Evolutionary conservation across 148 eudicot species (phyloP).

Genomic region (Camellia sinensis): DNA sequence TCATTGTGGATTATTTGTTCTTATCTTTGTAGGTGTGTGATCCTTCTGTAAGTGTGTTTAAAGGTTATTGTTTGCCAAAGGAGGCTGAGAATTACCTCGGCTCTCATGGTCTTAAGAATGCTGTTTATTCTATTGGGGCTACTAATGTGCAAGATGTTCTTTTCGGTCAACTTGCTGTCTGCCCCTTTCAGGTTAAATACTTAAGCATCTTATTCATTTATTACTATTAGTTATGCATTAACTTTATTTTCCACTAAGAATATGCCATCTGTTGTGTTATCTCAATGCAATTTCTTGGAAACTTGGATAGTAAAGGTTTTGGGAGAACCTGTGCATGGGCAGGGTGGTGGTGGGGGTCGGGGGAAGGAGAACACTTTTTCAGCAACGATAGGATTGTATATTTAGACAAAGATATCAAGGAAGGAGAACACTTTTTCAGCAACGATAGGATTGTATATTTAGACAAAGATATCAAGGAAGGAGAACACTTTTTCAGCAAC

Average conservation of each 20-base stretch:
- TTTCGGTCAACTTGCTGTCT: constrained; percentile 58
- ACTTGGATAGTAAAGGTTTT: background rate
- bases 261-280: background rate
- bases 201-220: background rate
- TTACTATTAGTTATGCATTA: background rate
- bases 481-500: no score
- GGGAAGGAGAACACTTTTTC: no score
- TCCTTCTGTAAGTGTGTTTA: constrained; percentile 59
- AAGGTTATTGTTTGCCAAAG: constrained; percentile 71
- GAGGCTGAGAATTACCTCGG: constrained; percentile 59
- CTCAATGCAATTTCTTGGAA: background rate
- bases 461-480: no score
- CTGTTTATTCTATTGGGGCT: constrained; percentile 50
- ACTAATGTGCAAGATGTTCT: constrained; percentile 50
- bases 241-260: background rate
- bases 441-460: no score
- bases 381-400: no score
- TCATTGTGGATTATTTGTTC: background rate
- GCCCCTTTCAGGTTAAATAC: constrained; percentile 67
- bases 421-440: no score
- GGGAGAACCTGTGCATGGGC: background rate
- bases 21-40: constrained; percentile 29
- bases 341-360: no score
- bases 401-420: no score
- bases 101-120: constrained; percentile 63